phyloP scores from a whole-genome alignment of 495 filamentous ascomycete genomes.

The Jackrogersella minutella region DNA sequence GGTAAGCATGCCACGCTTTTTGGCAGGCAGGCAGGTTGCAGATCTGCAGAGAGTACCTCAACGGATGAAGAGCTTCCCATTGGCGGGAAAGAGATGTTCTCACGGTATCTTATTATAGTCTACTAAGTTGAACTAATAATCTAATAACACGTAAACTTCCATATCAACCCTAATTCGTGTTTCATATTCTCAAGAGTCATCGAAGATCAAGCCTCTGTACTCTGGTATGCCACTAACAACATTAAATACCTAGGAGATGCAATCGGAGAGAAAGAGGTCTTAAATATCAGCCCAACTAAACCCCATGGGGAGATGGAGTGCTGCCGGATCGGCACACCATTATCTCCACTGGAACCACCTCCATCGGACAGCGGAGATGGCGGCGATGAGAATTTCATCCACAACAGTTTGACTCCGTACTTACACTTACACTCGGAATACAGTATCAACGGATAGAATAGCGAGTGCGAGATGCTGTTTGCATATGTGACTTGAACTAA shows the following conservation, averaged over 20 bases:
- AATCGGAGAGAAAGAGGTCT: no score
- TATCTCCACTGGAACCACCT: not conserved
- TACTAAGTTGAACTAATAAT: not conserved
- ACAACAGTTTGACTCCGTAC: no score
- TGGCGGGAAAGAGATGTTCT: not conserved
- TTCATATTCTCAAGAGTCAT: not conserved
- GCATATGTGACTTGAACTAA: not conserved
- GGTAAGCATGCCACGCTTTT: constrained; percentile 4
- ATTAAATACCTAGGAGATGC: not conserved
- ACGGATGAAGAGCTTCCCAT: not conserved
- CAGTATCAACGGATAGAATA: no score
- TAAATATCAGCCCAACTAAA: not conserved
- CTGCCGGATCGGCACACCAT: constrained; percentile 9
- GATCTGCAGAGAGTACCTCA: constrained; percentile 1
- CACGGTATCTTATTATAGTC: not conserved
- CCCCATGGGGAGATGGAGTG: constrained; percentile 8
- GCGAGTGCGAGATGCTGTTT: no score
- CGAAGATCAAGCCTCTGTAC: not conserved
- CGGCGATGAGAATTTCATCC: no score
- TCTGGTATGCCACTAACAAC: not conserved
- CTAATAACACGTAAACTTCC: constrained; percentile 19
- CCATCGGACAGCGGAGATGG: not conserved
- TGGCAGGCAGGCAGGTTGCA: constrained; percentile 13
- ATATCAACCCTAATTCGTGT: not conserved
- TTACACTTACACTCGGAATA: no score